Base-by-base conservation (phyloP, 805 yeast genomes). In the Maudiozyma serrabonitensis region DNA sequence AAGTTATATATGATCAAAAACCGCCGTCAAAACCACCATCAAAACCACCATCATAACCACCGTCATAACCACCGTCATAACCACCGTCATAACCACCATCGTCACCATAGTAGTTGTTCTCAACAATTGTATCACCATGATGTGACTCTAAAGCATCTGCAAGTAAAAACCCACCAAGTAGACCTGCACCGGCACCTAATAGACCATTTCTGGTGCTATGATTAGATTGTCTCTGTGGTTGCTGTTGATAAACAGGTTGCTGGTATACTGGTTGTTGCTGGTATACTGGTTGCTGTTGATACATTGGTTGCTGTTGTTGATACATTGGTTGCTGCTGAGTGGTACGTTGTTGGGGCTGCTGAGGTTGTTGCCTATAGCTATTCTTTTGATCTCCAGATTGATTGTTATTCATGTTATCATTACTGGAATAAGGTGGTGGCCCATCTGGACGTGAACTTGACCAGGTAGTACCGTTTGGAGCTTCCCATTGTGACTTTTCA, bases 401-500 rank as follows among this genome's bases (percentile, higher is more conserved):
- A 6, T 16, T 23, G 11, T 38, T 19, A 16, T 38, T 16, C 13
- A n/a, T n/a, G 32, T 41, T 26, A n/a, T 41, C 31, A 11, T 23
- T 13, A 6, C 32, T 13, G 31, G 43, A 41, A n/a, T 43, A 28
- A 2, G 79, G 78, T 8, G 82, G 81, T 2, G 73, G 71, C 2
- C 59, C 65, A 8, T 57, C 67, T 4, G 50, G 28, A 12, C 46
- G 47, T 16, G 47, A 35, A 40, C 46, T 47, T 12, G 43, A 58
- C 62, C 76, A 75, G 1, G 56, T 62, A 0, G 87, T 78, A 1
- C 84, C 84, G 11, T 52, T 51, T 15, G 96, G 97, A 13, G 81
- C 79, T 47, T 87, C 95, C 98, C 98, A 91, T 66, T 89, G 96
- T 0, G 96, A 87, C 56, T 79, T 71, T 52, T 85, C 83, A 13